These are phyloP conservation scores for Leishmania major DNA, from an alignment of 208 protist species.

Conservation along the genomic window DNA sequence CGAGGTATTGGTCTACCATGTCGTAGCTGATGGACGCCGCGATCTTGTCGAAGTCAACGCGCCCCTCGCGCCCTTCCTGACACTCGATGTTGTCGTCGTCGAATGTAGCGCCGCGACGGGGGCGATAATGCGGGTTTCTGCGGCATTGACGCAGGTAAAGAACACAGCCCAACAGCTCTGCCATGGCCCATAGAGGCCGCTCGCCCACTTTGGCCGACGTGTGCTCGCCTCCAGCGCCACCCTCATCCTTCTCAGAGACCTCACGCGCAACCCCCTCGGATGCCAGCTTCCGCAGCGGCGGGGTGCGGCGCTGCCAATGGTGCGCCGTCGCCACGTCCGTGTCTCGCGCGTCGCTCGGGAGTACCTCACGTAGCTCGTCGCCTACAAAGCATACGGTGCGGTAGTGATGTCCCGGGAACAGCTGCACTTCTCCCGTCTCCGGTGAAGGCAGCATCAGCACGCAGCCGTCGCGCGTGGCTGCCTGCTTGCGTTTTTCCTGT, in stretches of 20 bases:
- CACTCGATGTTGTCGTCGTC: background rate
- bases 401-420: conserved; percentile 54
- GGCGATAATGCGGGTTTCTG: background rate
- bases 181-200: conserved; percentile 1
- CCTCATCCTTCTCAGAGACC: background rate
- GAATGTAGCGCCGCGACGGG: background rate
- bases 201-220: background rate
- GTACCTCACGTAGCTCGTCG: conserved; percentile 52
- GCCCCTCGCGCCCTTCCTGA: background rate
- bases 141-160: conserved; percentile 11
- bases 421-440: conserved; percentile 44
- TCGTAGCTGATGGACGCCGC: background rate
- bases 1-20: conserved; percentile 13
- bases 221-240: background rate
- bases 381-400: conserved; percentile 69
- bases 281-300: background rate
- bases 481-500: conserved; percentile 2
- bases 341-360: conserved; percentile 10
- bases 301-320: background rate
- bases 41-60: conserved; percentile 2
- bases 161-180: conserved; percentile 9
- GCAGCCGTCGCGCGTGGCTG: conserved; percentile 12
- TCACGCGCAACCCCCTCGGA: background rate
- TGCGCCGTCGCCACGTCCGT: background rate
- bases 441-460: conserved; percentile 65